Base-by-base conservation (phyloP, 108 stramenopile species). In the Cyclotella baltica region DNA sequence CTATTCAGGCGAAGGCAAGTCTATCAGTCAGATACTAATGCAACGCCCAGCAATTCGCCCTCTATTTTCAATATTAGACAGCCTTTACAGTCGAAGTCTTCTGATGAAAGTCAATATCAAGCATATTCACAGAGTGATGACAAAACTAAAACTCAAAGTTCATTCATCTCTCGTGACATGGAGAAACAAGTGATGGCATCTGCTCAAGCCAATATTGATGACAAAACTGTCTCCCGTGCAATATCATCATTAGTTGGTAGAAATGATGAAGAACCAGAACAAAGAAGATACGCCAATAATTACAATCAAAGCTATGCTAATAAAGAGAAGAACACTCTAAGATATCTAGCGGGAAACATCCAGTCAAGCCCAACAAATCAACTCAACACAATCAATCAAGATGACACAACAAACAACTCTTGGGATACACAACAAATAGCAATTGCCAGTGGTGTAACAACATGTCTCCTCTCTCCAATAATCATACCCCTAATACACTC, bases 371-470 rank as follows among this genome's bases (percentile, higher is more conserved):
- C 22, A 3, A 4, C 38, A 40, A 43, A 43, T 47, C 43, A 20
- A 63, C 6, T 11, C 31, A 13, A 34, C n/a, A 13, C 30, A 2
- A 64, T 47, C 1, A 23, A 64, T 13, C 22, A 46, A 23, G 37
- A 59, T 25, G 50, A 47, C 30, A 64, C 34, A 36, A 81, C 40
- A 19, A 68, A 63, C 19, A 68, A 37, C 6, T 40, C 53, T 23
- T 81, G 80, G 80, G 65, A 74, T 35, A 74, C 72, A 30, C 73
- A 81, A 46, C 80, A 81, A 74, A 81, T 81, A 16, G 80, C 80
- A 52, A 43, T 81, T 37, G 80, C 80, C 20, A 74, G 73, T n/a
- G 80, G 80, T 70, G 53, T 50, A 46, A 81, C 80, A 4, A 74
- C 62, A 23, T 73, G 73, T 47, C 51, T 81, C 16, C 67, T 74